phyloP scores from a whole-genome alignment of 495 filamentous ascomycete species.

The Hypoxylon lenormandii region DNA sequence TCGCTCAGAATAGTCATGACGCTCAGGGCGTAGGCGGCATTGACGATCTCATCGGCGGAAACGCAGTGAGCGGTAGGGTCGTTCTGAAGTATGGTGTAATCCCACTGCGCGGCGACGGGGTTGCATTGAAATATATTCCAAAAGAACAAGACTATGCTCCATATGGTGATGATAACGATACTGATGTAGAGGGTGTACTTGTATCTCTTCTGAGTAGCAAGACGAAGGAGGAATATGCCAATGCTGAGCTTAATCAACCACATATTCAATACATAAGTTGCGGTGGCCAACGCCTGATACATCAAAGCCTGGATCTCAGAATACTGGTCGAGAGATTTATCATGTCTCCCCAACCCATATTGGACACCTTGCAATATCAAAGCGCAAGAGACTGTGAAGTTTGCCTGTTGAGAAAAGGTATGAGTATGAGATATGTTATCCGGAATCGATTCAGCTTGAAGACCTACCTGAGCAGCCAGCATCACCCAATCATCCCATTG shows the following conservation, averaged over 20 bases:
- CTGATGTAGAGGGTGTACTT: slow-evolving; percentile 53
- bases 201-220: slow-evolving; percentile 52
- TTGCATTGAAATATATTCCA: slow-evolving; percentile 58
- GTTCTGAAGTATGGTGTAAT: slow-evolving; percentile 51
- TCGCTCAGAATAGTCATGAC: slow-evolving; percentile 57
- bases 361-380: slow-evolving; percentile 51
- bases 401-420: slow-evolving; percentile 35
- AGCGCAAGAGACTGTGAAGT: slow-evolving; percentile 53
- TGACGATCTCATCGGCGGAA: slow-evolving; percentile 50
- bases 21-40: slow-evolving; percentile 56
- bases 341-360: slow-evolving; percentile 55
- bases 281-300: slow-evolving; percentile 57
- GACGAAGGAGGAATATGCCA: slow-evolving; percentile 57
- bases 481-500: slow-evolving; percentile 60
- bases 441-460: not conserved
- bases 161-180: slow-evolving; percentile 53
- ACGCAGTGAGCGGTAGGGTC: slow-evolving; percentile 49
- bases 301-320: slow-evolving; percentile 52
- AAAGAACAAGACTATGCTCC: slow-evolving; percentile 55
- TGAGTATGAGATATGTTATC: slow-evolving; percentile 22
- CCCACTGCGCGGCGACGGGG: slow-evolving; percentile 56
- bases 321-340: slow-evolving; percentile 49
- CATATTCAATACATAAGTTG: slow-evolving; percentile 57
- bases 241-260: slow-evolving; percentile 62
- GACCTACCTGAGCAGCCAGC: slow-evolving; percentile 54